Evolutionary conservation across 2,329 filamentous ascomycete species (phyloP), one percentile per base, ranked within the genome.

Genomic region (Colletotrichum musae): DNA sequence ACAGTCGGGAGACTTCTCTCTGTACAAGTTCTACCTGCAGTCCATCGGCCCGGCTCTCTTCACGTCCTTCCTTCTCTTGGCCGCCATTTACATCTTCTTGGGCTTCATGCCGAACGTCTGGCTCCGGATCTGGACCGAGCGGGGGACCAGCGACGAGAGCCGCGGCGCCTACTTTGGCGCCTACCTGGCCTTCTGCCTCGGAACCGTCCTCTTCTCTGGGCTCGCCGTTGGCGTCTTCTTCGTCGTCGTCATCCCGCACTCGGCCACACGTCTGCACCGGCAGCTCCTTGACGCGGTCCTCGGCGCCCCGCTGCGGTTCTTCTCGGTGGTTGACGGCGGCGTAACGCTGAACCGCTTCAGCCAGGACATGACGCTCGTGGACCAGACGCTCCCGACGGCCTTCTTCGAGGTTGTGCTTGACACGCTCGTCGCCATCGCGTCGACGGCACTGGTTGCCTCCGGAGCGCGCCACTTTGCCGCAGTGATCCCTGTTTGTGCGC

Each of bases 401-500:
- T 36, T 72, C 15, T 60, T 70, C 13, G 58, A 65, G 39, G 69
- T 72, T 36, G 57, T 83, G 32, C 78, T 77, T 24, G 80, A 69
- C 26, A 54, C 70, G 18, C 51, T 56, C 7, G 50, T 63, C 5
- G 58, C 51, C 4, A 51, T 50, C 7, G 58, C 64, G 15, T 51
- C 52, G 2, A 3, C 43, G 10, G 50, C 58, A 15, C 54, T 76
- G 24, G 73, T 74, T 6, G 58, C 72, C 18, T 66, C 73, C 0
- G 69, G 75, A 50, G 75, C 74, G 5, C 71, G 74, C 50, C 78
- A 77, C 69, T 66, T 78, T n/a, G 76, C 77, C 13, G 69, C 77
- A n/a, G 73, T 73, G 1, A 69, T 75, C 39, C 76, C n/a, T n/a
- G n/a, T n/a, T n/a, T 75, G 15, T 32, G 75, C 15, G 26, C 72